phyloP scores from a whole-genome alignment of 2,329 filamentous ascomycete genomes.

The Rosellinia necatrix region DNA sequence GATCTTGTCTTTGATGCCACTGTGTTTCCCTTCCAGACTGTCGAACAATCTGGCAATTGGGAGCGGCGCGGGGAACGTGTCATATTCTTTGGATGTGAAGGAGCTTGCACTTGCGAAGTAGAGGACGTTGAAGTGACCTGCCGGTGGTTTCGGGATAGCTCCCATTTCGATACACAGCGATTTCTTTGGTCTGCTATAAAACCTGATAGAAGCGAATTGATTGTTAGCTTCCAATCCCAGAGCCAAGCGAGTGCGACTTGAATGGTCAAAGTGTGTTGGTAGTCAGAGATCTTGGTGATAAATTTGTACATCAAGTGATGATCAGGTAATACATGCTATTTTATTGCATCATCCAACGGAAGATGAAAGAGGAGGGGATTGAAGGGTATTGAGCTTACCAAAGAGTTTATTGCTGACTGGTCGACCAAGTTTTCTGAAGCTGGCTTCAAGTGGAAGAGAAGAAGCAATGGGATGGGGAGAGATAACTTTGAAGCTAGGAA shows the following conservation, averaged over 20 bases:
- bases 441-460: neutral
- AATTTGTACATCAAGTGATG: constrained; percentile 58
- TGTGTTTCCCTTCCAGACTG: constrained; percentile 70
- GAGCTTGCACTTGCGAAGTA: constrained; percentile 80
- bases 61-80: constrained; percentile 69
- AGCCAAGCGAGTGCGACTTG: constrained; percentile 8
- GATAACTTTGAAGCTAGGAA: too few species aligned
- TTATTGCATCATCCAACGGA: constrained; percentile 59
- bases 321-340: constrained; percentile 66
- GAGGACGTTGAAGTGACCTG: constrained; percentile 75
- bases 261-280: constrained; percentile 34
- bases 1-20: constrained; percentile 70
- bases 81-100: constrained; percentile 70
- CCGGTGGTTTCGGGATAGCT: constrained; percentile 52
- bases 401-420: neutral
- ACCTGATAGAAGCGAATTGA: constrained; percentile 1
- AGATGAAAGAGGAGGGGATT: neutral
- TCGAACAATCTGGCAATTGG: constrained; percentile 65
- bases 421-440: neutral
- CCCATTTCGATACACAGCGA: constrained; percentile 38
- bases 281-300: constrained; percentile 77
- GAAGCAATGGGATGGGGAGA: neutral
- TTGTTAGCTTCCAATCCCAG: constrained; percentile 19
- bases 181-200: neutral
- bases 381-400: neutral